phyloP scores from a whole-genome alignment of 805 yeast genomes.

The Saturnispora besseyi region DNA sequence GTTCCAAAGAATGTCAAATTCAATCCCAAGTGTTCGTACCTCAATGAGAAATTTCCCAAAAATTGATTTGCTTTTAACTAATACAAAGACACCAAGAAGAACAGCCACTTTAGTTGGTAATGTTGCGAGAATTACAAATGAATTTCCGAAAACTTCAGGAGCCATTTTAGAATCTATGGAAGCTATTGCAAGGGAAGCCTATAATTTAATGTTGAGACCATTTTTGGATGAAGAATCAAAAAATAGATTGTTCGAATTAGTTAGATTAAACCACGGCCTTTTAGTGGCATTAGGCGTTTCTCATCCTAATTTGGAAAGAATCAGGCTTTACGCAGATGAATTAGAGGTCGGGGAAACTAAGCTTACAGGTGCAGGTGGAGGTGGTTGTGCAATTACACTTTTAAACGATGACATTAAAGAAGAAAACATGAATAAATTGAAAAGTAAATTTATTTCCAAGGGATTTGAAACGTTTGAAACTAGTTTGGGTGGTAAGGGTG shows the following conservation, averaged over 20 bases:
- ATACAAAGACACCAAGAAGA: slow-evolving; percentile 79
- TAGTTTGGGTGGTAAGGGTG: slow-evolving; percentile 84
- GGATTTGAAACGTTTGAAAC: slow-evolving; percentile 75
- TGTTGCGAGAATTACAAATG: slow-evolving; percentile 49
- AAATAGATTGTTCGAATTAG: slow-evolving; percentile 46
- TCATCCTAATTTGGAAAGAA: slow-evolving; percentile 80
- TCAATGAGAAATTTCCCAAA: slow-evolving; percentile 68
- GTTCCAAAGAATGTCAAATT: slow-evolving; percentile 58
- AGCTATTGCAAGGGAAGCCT: slow-evolving; percentile 62
- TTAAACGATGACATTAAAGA: slow-evolving; percentile 38
- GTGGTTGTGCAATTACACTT: slow-evolving; percentile 94
- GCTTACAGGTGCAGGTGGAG: slow-evolving; percentile 98
- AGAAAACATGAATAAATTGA: slow-evolving; percentile 28
- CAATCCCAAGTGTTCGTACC: slow-evolving; percentile 54
- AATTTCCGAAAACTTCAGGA: slow-evolving; percentile 45
- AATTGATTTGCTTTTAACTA: slow-evolving; percentile 64
- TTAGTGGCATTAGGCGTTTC: slow-evolving; percentile 82
- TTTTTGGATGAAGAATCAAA: slow-evolving; percentile 35
- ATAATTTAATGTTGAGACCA: slow-evolving; percentile 49
- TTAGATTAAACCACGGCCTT: slow-evolving; percentile 80
- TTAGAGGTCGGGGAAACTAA: slow-evolving; percentile 75
- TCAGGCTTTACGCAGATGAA: slow-evolving; percentile 58
- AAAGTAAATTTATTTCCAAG: slow-evolving; percentile 29
- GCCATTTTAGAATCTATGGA: slow-evolving; percentile 72
- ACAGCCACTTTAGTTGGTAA: slow-evolving; percentile 77